phyloP scores from a whole-genome alignment of 1,139 yeast genomes.

The Keqinozyma sinolaborantium region DNA sequence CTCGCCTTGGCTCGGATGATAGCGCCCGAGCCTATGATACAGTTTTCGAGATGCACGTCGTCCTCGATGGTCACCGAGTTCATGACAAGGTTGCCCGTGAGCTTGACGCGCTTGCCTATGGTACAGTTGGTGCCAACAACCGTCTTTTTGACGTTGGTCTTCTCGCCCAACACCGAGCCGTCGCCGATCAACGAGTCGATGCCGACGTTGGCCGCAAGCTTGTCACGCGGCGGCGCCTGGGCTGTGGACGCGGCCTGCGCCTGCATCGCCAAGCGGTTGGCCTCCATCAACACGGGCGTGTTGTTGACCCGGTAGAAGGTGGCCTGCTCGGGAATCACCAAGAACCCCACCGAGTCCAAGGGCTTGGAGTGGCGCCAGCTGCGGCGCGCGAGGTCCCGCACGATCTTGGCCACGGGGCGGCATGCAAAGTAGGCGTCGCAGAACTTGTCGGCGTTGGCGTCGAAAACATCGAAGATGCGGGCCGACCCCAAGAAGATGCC shows the following conservation, averaged over 20 bases:
- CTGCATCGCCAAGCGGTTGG: slow-evolving; percentile 78
- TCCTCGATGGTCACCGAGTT: slow-evolving; percentile 74
- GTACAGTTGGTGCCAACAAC: slow-evolving; percentile 74
- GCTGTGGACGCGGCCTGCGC: slow-evolving; percentile 37
- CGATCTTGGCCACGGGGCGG: slow-evolving; percentile 62
- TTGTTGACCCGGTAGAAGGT: slow-evolving; percentile 76
- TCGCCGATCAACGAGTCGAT: slow-evolving; percentile 77
- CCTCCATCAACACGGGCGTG: slow-evolving; percentile 81
- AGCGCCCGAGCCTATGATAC: slow-evolving; percentile 74
- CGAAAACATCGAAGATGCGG: slow-evolving; percentile 41
- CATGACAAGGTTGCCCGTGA: slow-evolving; percentile 80
- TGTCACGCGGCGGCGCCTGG: slow-evolving; percentile 43
- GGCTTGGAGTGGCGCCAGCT: slow-evolving; percentile 77
- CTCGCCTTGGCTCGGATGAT: slow-evolving; percentile 56
- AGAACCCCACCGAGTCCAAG: slow-evolving; percentile 62
- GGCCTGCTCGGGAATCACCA: slow-evolving; percentile 61
- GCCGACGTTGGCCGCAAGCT: slow-evolving; percentile 77
- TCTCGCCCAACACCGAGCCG: slow-evolving; percentile 60
- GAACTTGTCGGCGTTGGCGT: slow-evolving; percentile 26
- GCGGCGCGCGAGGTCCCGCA: slow-evolving; percentile 84
- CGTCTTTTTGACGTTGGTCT: slow-evolving; percentile 77
- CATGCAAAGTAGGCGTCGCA: slow-evolving; percentile 35
- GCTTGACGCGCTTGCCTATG: slow-evolving; percentile 82
- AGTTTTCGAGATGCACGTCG: slow-evolving; percentile 84
- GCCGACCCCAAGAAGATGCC: slow-evolving; percentile 72